phyloP scores from a whole-genome alignment of 2,329 filamentous ascomycete genomes.

The Xylariales sp. region DNA sequence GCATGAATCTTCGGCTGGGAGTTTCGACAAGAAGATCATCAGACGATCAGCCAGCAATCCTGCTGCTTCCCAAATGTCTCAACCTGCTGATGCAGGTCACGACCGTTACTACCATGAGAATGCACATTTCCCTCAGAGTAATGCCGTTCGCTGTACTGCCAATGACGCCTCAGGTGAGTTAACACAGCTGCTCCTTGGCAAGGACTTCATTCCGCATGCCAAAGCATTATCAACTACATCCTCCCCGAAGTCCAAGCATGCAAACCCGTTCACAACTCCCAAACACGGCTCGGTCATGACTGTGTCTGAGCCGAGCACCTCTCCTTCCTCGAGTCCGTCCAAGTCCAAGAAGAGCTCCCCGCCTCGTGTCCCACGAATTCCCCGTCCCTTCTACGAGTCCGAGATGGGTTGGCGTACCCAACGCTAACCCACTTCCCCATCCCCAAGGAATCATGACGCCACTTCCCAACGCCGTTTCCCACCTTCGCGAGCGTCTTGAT shows the following conservation, averaged over 20 bases:
- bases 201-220: background rate
- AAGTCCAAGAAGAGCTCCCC: background rate
- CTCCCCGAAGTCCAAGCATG: background rate
- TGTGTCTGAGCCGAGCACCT: background rate
- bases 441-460: too few relatives aligned
- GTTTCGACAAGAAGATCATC: background rate
- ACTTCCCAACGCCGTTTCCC: too few relatives aligned
- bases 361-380: background rate
- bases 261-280: background rate
- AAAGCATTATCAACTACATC: background rate
- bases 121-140: background rate
- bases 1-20: background rate
- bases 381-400: background rate
- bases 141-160: background rate
- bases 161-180: background rate
- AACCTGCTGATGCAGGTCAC: background rate
- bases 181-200: background rate
- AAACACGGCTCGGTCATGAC: background rate
- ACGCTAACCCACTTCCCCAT: too few relatives aligned
- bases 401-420: slow-evolving; percentile 1
- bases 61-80: too few relatives aligned
- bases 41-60: slow-evolving; percentile 6
- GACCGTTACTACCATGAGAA: background rate
- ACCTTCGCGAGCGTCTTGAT: too few relatives aligned
- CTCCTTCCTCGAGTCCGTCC: background rate